phyloP scores from a whole-genome alignment of 129 eudicot species.

The Tanacetum coccineum region DNA sequence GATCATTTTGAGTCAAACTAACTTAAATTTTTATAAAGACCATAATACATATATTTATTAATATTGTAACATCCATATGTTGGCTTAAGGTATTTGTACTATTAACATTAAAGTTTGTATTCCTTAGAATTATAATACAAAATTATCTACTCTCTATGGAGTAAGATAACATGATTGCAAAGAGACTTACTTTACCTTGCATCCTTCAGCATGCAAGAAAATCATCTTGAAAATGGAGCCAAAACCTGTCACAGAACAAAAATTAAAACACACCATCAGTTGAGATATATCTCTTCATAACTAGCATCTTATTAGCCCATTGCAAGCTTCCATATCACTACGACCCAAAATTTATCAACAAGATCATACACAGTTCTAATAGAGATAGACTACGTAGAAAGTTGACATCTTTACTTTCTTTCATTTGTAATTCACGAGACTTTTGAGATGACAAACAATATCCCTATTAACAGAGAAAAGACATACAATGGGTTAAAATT shows the following conservation, averaged over 20 bases:
- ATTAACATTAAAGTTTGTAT: background rate
- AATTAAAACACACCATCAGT: slow-evolving; percentile 10
- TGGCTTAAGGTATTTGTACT: too few species aligned
- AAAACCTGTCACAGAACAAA: slow-evolving; percentile 16
- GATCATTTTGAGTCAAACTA: too few species aligned
- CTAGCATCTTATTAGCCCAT: background rate
- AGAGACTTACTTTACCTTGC: background rate
- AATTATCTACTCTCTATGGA: too few species aligned
- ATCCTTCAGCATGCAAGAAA: background rate
- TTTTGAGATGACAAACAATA: background rate
- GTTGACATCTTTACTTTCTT: slow-evolving; percentile 15
- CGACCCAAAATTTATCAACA: slow-evolving; percentile 4
- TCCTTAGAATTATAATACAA: background rate
- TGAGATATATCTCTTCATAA: background rate
- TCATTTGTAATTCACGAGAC: slow-evolving; percentile 4
- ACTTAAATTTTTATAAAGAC: too few species aligned
- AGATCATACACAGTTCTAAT: background rate
- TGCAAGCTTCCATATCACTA: slow-evolving; percentile 10
- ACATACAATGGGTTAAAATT: slow-evolving; percentile 27
- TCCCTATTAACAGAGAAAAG: background rate
- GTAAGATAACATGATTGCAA: background rate
- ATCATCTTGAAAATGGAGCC: background rate
- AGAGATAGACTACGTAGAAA: slow-evolving; percentile 19
- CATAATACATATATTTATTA: too few species aligned
- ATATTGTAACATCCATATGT: too few species aligned